Evolutionary conservation across 2,329 filamentous ascomycete species (phyloP), one percentile per base, ranked within the genome.

Genomic region (Colletotrichum musae): DNA sequence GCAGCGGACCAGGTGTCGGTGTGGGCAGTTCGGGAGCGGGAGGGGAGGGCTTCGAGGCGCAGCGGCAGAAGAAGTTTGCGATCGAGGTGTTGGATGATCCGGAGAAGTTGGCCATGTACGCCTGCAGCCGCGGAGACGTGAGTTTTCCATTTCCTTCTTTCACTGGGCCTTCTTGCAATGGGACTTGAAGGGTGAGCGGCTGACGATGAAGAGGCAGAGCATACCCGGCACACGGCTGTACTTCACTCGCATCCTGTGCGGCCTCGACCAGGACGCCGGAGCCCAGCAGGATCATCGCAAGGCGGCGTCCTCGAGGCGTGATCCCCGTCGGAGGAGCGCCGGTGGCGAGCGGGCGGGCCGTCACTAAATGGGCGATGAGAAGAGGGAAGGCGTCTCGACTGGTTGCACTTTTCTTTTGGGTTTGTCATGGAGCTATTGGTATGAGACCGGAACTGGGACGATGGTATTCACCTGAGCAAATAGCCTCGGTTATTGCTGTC

Each of bases 101-200:
- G 0, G 88, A 91, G 74, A 78, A 87, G 64, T 78, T 91, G 56
- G 87, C 89, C 82, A 89, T 88, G 81, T 84, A 88, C 50, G 86
- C 89, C 2, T 83, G 86, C 72, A 84, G 84, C 71, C 81, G 82
- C 36, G 82, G 83, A 39, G 85, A 89, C 72, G 89, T 91, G 75
- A 73, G 86, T 81, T 9, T 59, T 56, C 39, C 15, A 21, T 21
- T 21, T 3, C 21, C 21, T 21, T 21, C 21, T 21, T 21, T 21
- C 58, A 26, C 21, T 18, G 13, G 9, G 9, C 43, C 39, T 24
- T 48, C 16, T 26, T 21, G 53, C 41, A 39, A 39, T 62, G 32
- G 9, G 7, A 36, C 10, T 36, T 63, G 18, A 21, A 12, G 28
- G 28, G 9, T 36, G 32, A 10, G 32, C 5, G 6, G n/a, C 13